phyloP scores from a whole-genome alignment of 225 moss, liverwort and hornwort genomes.

The Bryum argenteum region DNA sequence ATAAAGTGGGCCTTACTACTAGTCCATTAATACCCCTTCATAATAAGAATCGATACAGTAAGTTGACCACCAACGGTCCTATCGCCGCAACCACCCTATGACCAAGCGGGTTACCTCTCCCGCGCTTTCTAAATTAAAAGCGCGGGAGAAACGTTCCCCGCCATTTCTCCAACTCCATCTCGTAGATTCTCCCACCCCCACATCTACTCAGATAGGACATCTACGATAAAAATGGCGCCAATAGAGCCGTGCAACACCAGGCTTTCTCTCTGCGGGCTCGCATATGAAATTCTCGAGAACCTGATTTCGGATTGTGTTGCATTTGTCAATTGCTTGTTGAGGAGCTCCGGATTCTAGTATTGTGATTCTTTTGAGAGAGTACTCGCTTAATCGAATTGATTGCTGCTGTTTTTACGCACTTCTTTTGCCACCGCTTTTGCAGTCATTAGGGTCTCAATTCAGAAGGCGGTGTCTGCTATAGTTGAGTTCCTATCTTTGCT shows the following conservation, averaged over 20 bases:
- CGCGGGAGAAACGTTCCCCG: constrained; percentile 47
- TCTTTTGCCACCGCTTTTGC: not conserved
- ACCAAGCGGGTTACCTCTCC: constrained; percentile 21
- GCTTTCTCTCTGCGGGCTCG: not conserved
- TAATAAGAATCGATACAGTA: too few species aligned
- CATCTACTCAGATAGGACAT: not conserved
- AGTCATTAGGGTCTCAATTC: not conserved
- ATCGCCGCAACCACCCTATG: not conserved
- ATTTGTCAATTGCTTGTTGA: fast-evolving
- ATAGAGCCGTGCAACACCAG: constrained; percentile 20
- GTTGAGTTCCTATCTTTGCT: fast-evolving
- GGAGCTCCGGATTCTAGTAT: fast-evolving
- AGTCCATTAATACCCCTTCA: too few species aligned
- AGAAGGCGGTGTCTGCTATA: fast-evolving
- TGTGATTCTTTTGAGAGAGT: fast-evolving
- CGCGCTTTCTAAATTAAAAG: constrained; percentile 22
- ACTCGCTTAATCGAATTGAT: not conserved
- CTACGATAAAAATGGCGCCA: constrained; percentile 17
- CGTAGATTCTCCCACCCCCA: fast-evolving
- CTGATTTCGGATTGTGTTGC: fast-evolving
- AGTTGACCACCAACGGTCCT: not conserved
- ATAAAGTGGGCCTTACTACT: too few species aligned
- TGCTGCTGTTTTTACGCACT: too few species aligned
- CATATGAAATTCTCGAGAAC: fast-evolving
- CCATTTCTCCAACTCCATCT: not conserved